A percentile compares a stretch with the other conserved stretches of the same genome.
phyloP scores from a whole-genome alignment of 305 asterid genomes.

The Fraxinus dipetala region DNA sequence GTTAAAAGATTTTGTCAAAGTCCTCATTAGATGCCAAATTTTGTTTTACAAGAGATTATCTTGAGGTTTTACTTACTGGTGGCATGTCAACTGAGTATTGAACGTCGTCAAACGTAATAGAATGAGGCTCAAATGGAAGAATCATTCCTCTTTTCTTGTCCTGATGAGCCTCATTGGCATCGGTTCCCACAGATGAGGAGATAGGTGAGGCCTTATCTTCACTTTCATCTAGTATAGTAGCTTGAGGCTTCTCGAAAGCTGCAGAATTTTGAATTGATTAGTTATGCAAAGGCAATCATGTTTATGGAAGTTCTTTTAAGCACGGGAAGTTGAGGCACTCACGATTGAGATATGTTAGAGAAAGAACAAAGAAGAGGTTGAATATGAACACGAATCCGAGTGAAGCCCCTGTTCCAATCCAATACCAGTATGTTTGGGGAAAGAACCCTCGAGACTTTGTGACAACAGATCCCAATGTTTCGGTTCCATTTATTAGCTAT shows the following conservation, averaged over 20 bases:
- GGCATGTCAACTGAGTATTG: conserved; percentile 78
- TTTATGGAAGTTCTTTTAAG: not conserved
- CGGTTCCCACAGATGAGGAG: conserved; percentile 18
- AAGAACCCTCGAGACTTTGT: conserved; percentile 36
- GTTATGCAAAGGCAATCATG: not conserved
- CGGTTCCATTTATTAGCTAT: conserved; percentile 22
- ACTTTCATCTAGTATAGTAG: conserved; percentile 20
- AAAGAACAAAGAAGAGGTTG: conserved; percentile 26
- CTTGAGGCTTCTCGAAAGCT: conserved; percentile 63
- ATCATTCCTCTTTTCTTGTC: conserved; percentile 54
- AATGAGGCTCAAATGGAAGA: conserved; percentile 74
- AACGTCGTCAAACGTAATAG: conserved; percentile 55
- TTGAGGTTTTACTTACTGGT: conserved; percentile 35
- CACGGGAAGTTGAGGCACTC: conserved; percentile 13
- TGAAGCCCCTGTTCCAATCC: conserved; percentile 45
- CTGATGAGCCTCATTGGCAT: conserved; percentile 21
- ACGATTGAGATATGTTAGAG: conserved; percentile 45
- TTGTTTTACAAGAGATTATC: not conserved
- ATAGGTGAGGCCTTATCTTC: not conserved
- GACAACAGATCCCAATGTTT: conserved; percentile 34
- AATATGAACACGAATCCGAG: conserved; percentile 35
- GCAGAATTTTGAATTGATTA: conserved; percentile 17
- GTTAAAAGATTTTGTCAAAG: not conserved
- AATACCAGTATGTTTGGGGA: conserved; percentile 42
- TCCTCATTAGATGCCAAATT: not conserved